Evolutionary conservation across 2,329 filamentous ascomycete genomes (phyloP).

Genomic region (Stagonosporopsis chrysanthemi): DNA sequence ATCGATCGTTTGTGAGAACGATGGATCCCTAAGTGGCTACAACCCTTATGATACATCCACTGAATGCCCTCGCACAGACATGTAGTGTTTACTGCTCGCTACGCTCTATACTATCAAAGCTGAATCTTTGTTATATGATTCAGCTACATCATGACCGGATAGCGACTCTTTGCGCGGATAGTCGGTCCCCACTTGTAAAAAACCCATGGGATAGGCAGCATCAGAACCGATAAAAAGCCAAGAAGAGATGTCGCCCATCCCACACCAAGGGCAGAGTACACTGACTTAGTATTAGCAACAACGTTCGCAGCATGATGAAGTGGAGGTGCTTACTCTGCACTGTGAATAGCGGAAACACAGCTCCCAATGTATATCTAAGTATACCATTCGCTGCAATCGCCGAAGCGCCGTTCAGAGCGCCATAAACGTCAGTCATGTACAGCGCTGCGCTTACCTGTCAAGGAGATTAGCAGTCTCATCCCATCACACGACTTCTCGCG

Average conservation of each 20-base stretch:
- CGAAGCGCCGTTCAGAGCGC: slow-evolving; percentile 42
- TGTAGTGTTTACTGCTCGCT: too few species aligned
- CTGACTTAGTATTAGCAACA: slow-evolving; percentile 10
- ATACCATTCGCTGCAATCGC: slow-evolving; percentile 50
- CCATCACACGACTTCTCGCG: too few species aligned
- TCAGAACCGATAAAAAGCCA: slow-evolving; percentile 48
- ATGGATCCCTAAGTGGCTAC: too few species aligned
- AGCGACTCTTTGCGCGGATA: slow-evolving; percentile 16
- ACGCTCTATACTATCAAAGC: too few species aligned
- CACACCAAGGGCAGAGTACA: slow-evolving; percentile 45
- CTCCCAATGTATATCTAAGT: slow-evolving; percentile 48
- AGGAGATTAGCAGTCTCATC: neutral
- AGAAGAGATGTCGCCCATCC: slow-evolving; percentile 52
- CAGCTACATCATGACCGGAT: slow-evolving; percentile 11
- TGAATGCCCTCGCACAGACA: too few species aligned
- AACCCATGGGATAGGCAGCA: slow-evolving; percentile 41
- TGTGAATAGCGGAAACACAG: slow-evolving; percentile 48
- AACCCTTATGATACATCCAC: too few species aligned
- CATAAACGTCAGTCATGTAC: slow-evolving; percentile 45
- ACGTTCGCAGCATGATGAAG: neutral
- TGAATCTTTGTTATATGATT: too few species aligned
- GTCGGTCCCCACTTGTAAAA: slow-evolving; percentile 35
- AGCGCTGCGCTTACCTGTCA: slow-evolving; percentile 35
- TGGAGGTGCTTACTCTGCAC: slow-evolving; percentile 39
- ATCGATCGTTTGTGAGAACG: too few species aligned